Base-by-base conservation (phyloP, 139 green algal species). In the Ulvella scutata region DNA sequence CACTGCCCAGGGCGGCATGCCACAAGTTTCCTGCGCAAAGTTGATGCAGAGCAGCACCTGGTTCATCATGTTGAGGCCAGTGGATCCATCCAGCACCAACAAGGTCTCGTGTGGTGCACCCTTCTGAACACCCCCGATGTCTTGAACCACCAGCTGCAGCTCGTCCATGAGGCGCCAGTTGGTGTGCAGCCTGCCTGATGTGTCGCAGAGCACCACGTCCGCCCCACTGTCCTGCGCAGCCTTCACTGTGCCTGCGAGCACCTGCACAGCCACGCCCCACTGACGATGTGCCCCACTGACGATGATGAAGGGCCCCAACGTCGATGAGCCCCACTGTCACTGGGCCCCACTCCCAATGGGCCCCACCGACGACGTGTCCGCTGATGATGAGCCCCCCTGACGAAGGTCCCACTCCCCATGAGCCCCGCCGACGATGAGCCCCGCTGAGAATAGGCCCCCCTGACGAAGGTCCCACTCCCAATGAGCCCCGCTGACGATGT, bases 81-180 rank as follows among this genome's bases (percentile, higher is more conserved):
- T 99, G 2, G 95, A 99, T 37, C 95, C 94, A 76, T 99, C 95
- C 75, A 99, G 83, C 3, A 99, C 95, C 4, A 99, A 86, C 76
- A 99, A 82, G 17, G 88, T 86, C 84, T 98, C 93, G 76, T 94
- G 83, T 3, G 84, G 83, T 35, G 43, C 75, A 1, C 38, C n/a
- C 10, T 34, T 4, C 33, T 21, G 21, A 21, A 10, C 38, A 13
- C 34, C 36, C 61, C 7, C 34, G 2, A 67, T 3, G 13, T 26
- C 51, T 26, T 31, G n/a, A n/a, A 36, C 51, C 51, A 67, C 51
- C 7, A 88, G 82, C 62, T 74, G 51, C 59, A 92, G 75, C 80
- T 96, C 91, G 67, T 93, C 91, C 94, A 99, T 99, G 21, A 99
- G 86, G 21, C 84, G 80, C 62, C 83, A 90, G 59, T 98, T 97